phyloP scores from a whole-genome alignment of 140 eudicot species.

The Flaveria floridana region DNA sequence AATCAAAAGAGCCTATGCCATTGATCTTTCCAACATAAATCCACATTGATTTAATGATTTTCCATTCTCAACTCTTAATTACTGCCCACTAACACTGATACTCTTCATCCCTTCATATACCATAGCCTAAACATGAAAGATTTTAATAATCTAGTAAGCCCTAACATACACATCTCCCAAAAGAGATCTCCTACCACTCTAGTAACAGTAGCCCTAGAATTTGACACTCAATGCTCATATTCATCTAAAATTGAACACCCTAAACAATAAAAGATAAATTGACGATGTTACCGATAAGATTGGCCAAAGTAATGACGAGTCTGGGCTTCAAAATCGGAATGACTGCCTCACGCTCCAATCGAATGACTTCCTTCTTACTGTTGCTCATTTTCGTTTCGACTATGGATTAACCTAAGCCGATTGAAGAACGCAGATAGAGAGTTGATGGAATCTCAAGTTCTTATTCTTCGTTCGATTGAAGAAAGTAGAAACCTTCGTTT shows the following conservation, averaged over 20 bases:
- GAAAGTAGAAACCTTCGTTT: not conserved
- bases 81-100: not conserved
- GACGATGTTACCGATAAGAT: conserved; percentile 68
- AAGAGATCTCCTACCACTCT: not conserved
- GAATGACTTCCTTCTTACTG: conserved; percentile 66
- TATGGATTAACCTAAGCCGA: conserved; percentile 15
- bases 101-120: not conserved
- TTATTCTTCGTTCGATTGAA: not conserved
- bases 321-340: conserved; percentile 87
- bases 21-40: conserved; percentile 3
- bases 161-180: conserved; percentile 16
- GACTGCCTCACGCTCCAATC: conserved; percentile 87
- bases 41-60: not conserved
- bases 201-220: not conserved
- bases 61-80: not conserved
- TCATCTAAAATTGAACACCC: conserved; percentile 19
- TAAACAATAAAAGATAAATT: not conserved
- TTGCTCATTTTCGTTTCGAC: conserved; percentile 22
- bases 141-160: conserved; percentile 13
- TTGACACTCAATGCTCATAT: conserved; percentile 13
- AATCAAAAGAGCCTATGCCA: not conserved
- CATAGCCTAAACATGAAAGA: not conserved
- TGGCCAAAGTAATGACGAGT: conserved; percentile 70
- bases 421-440: conserved; percentile 10
- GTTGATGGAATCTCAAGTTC: not conserved